Percentiles rank a stretch among this genome's conserved stretches.
Conservation (phyloP, 225 moss, liverwort and hornwort species). For the Lunularia cruciata region DNA sequence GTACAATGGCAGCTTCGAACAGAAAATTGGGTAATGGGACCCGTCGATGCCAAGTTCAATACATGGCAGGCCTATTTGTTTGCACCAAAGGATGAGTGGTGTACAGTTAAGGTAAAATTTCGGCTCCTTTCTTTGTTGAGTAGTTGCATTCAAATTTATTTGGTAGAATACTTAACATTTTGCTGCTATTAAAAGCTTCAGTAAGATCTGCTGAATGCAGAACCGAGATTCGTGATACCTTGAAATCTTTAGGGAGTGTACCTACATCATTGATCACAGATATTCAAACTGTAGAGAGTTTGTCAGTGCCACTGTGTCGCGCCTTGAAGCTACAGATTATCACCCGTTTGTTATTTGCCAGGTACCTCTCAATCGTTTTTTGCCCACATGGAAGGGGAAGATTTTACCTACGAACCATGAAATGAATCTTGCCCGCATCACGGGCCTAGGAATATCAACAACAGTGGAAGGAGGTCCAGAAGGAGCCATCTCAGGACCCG, state of each 20-base stretch:
- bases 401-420: constrained; percentile 60
- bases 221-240: no score
- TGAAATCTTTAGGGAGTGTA: no score
- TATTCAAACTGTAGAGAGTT: no score
- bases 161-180: no score
- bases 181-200: no score
- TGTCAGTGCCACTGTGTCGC: no score
- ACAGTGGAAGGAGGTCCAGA: constrained; percentile 69
- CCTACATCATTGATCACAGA: no score
- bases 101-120: constrained; percentile 56
- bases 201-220: background rate
- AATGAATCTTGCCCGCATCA: constrained; percentile 75
- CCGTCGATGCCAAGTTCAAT: constrained; percentile 60
- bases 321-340: background rate
- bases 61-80: constrained; percentile 95
- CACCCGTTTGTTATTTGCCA: constrained; percentile 21
- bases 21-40: constrained; percentile 83
- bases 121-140: no score
- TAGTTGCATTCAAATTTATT: no score
- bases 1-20: constrained; percentile 60
- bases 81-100: constrained; percentile 83
- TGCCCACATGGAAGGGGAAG: constrained; percentile 92
- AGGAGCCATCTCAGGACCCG: constrained; percentile 67
- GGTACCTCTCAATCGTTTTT: constrained; percentile 65
- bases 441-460: constrained; percentile 80